These are phyloP conservation scores for Lactarius trivialis DNA, from an alignment of 768 basidiomycete genomes.

Conservation along the genomic window DNA sequence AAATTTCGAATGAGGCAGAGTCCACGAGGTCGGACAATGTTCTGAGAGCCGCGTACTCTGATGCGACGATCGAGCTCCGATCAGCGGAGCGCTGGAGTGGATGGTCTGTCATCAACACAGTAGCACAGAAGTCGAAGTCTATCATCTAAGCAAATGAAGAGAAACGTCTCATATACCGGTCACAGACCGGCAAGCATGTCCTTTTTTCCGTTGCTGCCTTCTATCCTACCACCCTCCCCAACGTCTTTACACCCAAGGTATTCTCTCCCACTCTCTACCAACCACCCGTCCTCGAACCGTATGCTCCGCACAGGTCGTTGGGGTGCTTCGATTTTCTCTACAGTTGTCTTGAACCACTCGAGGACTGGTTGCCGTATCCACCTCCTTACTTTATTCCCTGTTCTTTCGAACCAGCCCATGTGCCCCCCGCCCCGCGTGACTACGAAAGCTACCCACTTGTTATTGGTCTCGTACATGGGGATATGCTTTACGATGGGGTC, in stretches of 20 bases:
- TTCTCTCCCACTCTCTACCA: slow-evolving; percentile 46
- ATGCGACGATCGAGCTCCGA: not conserved
- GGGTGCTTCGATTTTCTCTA: slow-evolving; percentile 43
- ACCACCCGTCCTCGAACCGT: slow-evolving; percentile 49
- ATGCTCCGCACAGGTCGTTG: slow-evolving; percentile 31
- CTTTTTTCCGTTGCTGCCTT: not conserved
- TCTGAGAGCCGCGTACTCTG: not conserved
- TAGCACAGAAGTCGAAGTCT: not conserved
- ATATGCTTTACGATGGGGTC: slow-evolving; percentile 71
- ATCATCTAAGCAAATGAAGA: not conserved
- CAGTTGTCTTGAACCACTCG: slow-evolving; percentile 64
- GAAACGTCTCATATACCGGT: not conserved
- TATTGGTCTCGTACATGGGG: slow-evolving; percentile 50
- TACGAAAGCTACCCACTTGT: slow-evolving; percentile 52
- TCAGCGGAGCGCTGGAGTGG: not conserved
- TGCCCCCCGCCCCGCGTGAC: slow-evolving; percentile 71
- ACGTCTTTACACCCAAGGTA: slow-evolving; percentile 54
- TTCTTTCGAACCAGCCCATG: slow-evolving; percentile 75
- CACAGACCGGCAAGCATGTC: slow-evolving; percentile 10
- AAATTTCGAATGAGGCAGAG: not conserved
- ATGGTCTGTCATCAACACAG: not conserved
- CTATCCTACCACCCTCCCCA: slow-evolving; percentile 39
- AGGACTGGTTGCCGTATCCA: slow-evolving; percentile 71
- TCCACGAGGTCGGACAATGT: not conserved
- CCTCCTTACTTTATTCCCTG: slow-evolving; percentile 31